A percentile compares a stretch with the other conserved stretches of the same genome.
Conservation (phyloP, 257 asterid species). For the Penstemon eatonii region DNA sequence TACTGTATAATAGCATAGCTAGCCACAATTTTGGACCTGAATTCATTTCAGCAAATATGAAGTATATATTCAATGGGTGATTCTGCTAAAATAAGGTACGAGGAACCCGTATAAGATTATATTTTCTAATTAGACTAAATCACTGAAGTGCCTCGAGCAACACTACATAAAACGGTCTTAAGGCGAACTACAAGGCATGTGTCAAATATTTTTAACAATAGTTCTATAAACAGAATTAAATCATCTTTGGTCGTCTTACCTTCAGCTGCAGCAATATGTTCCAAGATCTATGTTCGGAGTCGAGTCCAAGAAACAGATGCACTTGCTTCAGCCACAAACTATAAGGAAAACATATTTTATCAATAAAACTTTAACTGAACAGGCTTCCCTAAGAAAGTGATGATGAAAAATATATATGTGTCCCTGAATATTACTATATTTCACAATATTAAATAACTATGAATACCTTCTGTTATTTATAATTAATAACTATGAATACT, state of each 20-base stretch:
- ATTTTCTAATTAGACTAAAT: background rate
- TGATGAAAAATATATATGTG: constrained; percentile 9
- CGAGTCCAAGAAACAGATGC: constrained; percentile 51
- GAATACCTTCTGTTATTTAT: too few species aligned
- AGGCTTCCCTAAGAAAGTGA: constrained; percentile 10
- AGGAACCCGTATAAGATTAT: constrained; percentile 10
- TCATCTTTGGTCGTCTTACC: constrained; percentile 41
- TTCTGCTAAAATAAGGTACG: background rate
- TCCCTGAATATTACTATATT: constrained; percentile 1
- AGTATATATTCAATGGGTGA: background rate
- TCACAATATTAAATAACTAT: background rate
- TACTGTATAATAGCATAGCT: background rate
- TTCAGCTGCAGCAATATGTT: constrained; percentile 57
- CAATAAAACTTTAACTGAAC: constrained; percentile 23
- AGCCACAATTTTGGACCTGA: constrained; percentile 6
- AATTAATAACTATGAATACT: constrained; percentile 7
- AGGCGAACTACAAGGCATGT: constrained; percentile 19
- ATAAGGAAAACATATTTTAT: constrained; percentile 31
- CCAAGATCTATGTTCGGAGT: constrained; percentile 58
- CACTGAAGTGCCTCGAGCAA: constrained; percentile 13
- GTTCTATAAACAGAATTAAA: constrained; percentile 16
- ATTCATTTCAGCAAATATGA: background rate
- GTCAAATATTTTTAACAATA: constrained; percentile 13
- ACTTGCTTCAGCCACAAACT: constrained; percentile 84
- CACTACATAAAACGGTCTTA: constrained; percentile 11